Conservation (phyloP, 108 stramenopile genomes). For the Cyclotella baltica region DNA sequence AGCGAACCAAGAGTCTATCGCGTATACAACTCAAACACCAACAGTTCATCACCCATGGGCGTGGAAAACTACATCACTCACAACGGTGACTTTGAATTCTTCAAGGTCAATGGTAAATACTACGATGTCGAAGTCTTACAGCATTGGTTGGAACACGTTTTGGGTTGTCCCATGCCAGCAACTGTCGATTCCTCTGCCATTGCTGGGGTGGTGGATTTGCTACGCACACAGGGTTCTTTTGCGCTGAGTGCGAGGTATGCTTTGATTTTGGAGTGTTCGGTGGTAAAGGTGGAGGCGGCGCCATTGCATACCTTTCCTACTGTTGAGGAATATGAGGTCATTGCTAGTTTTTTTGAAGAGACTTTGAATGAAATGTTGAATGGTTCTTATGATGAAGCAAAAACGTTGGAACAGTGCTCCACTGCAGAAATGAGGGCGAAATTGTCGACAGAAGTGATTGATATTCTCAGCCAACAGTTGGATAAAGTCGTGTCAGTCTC, state of each 20-base stretch:
- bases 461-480: no score
- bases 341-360: constrained; percentile 67
- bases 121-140: constrained; percentile 65
- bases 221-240: constrained; percentile 68
- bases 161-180: constrained; percentile 52
- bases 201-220: constrained; percentile 74
- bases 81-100: constrained; percentile 88
- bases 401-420: no score
- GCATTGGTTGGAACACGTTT: constrained; percentile 52
- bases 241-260: constrained; percentile 59
- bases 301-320: constrained; percentile 51
- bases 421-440: no score
- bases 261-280: constrained; percentile 32
- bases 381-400: no score
- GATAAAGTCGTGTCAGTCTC: no score
- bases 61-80: constrained; percentile 78
- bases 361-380: constrained; percentile 36
- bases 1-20: constrained; percentile 22
- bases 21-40: constrained; percentile 2
- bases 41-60: not conserved
- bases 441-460: no score
- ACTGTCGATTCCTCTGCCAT: constrained; percentile 66
- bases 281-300: no score
- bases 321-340: constrained; percentile 47
- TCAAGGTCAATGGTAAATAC: constrained; percentile 55